phyloP scores from a whole-genome alignment of 129 eudicot genomes.

The Centaurea solstitialis region DNA sequence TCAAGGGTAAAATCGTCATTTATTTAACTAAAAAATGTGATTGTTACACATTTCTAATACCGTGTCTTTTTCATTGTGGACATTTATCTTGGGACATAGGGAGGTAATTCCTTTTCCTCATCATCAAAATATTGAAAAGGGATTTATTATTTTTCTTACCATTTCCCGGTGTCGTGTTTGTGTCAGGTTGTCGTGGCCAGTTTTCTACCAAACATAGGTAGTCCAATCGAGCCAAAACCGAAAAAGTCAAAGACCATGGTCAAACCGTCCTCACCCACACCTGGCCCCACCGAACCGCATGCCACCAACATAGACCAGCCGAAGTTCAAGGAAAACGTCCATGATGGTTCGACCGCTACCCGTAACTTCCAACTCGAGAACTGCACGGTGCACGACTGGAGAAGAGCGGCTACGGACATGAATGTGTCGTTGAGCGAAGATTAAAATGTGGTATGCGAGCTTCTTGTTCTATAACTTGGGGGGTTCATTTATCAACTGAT shows the following conservation, averaged over 20 bases:
- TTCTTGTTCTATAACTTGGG: background rate
- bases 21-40: too few relatives aligned
- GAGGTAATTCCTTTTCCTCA: background rate
- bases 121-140: background rate
- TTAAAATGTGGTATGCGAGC: background rate
- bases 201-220: slow-evolving; percentile 48
- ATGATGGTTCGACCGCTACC: slow-evolving; percentile 26
- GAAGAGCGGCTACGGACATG: slow-evolving; percentile 61
- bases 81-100: too few relatives aligned
- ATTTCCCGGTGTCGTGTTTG: background rate
- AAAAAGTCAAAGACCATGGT: slow-evolving; percentile 20
- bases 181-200: slow-evolving; percentile 65
- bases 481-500: slow-evolving; percentile 23
- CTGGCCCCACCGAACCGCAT: slow-evolving; percentile 14
- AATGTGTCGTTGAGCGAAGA: slow-evolving; percentile 57
- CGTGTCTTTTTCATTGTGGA: too few relatives aligned
- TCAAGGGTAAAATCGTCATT: too few relatives aligned
- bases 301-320: slow-evolving; percentile 30
- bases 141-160: background rate
- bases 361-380: slow-evolving; percentile 31
- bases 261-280: slow-evolving; percentile 10
- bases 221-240: slow-evolving; percentile 37
- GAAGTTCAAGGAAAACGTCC: slow-evolving; percentile 32
- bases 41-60: too few relatives aligned
- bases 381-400: slow-evolving; percentile 47